A percentile compares a stretch with the other conserved stretches of the same genome.
phyloP scores from a whole-genome alignment of 2,329 filamentous ascomycete species.

The Alternaria atra region DNA sequence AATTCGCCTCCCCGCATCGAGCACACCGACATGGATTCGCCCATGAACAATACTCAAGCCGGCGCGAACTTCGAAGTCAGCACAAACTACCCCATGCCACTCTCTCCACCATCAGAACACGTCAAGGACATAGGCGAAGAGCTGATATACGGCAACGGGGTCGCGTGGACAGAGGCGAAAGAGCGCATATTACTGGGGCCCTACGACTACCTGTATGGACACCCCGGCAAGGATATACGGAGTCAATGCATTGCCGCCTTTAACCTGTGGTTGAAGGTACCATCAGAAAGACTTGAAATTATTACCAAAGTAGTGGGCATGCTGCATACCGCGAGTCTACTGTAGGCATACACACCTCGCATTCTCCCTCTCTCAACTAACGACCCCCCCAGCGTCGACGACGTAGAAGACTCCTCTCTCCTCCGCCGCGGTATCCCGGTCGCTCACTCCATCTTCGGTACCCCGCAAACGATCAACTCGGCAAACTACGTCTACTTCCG shows the following conservation, averaged over 20 bases:
- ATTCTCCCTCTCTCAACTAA: neutral
- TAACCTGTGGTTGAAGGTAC: slow-evolving; percentile 81
- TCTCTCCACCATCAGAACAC: slow-evolving; percentile 38
- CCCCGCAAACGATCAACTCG: slow-evolving; percentile 87
- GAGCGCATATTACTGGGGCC: slow-evolving; percentile 80
- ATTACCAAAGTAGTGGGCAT: slow-evolving; percentile 84
- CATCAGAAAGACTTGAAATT: slow-evolving; percentile 71
- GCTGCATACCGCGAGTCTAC: slow-evolving; percentile 83
- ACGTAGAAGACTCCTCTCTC: slow-evolving; percentile 83
- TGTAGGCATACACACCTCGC: slow-evolving; percentile 52
- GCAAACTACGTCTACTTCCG: slow-evolving; percentile 90
- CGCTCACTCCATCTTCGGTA: slow-evolving; percentile 84
- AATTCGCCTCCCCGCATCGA: neutral
- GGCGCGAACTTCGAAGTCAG: slow-evolving; percentile 18
- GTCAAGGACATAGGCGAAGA: slow-evolving; percentile 45
- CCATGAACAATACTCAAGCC: slow-evolving; percentile 7
- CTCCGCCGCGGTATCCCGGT: slow-evolving; percentile 82
- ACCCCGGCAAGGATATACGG: slow-evolving; percentile 87
- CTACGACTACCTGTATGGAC: slow-evolving; percentile 79
- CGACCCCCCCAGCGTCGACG: slow-evolving; percentile 66
- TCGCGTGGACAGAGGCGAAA: slow-evolving; percentile 75
- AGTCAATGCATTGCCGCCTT: slow-evolving; percentile 81
- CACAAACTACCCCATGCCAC: slow-evolving; percentile 41
- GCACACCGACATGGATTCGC: slow-evolving; percentile 8
- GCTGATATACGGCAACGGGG: slow-evolving; percentile 54